Evolutionary conservation across 257 asterid genomes (phyloP).

Genomic region (Perilla frutescens): DNA sequence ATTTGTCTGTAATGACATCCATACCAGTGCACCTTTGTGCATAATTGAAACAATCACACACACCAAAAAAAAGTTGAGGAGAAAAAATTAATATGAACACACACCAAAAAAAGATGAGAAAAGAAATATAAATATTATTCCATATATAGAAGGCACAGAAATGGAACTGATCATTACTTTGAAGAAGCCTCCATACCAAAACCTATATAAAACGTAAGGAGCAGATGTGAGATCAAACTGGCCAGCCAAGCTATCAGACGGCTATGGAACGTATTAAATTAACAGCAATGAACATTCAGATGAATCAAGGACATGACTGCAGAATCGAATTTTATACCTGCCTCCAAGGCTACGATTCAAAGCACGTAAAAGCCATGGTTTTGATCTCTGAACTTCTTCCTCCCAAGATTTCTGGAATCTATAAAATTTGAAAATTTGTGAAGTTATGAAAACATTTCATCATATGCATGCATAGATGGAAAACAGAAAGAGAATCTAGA

Average conservation of each 20-base stretch:
- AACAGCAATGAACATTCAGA: not conserved
- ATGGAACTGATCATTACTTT: constrained; percentile 59
- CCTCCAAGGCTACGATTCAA: constrained; percentile 80
- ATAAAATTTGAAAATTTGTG: constrained; percentile 14
- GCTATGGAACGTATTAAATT: constrained; percentile 1
- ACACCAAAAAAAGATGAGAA: not conserved
- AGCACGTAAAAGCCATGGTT: constrained; percentile 88
- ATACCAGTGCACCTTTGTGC: constrained; percentile 22
- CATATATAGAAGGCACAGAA: constrained; percentile 29
- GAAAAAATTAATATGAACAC: not conserved
- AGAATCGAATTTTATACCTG: constrained; percentile 46
- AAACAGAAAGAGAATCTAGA: constrained; percentile 28
- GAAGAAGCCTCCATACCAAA: constrained; percentile 92
- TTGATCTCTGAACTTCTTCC: constrained; percentile 65
- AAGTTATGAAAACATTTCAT: constrained; percentile 8
- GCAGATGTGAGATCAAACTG: constrained; percentile 27
- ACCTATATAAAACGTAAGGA: constrained; percentile 55
- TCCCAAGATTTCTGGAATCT: constrained; percentile 84
- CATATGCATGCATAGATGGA: constrained; percentile 17
- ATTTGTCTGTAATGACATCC: constrained; percentile 6
- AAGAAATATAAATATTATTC: not conserved
- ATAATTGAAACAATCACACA: constrained; percentile 19
- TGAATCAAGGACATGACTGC: not conserved
- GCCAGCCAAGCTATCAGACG: constrained; percentile 23
- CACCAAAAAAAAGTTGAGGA: not conserved